Conservation (phyloP, 306 rosid species). For the Medicago ruthenica region DNA sequence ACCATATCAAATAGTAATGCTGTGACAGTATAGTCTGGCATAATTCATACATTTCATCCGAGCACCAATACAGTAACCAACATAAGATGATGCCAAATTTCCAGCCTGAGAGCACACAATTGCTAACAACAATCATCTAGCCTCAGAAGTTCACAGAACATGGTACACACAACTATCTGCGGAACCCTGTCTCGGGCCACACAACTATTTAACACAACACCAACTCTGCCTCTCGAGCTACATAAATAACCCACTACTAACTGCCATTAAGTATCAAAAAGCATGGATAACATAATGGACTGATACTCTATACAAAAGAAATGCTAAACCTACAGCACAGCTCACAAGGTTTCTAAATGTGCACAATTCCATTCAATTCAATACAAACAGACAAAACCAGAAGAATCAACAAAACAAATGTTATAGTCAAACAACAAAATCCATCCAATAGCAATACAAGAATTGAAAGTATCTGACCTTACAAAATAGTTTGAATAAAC, state of each 20-base stretch:
- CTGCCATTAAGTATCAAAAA: neutral
- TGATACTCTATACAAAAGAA: neutral
- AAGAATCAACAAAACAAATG: neutral
- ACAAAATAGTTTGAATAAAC: neutral
- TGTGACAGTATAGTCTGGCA: neutral
- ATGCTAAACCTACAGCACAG: slow-evolving; percentile 1
- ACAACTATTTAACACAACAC: neutral
- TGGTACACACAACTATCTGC: slow-evolving; percentile 3
- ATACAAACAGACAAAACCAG: neutral
- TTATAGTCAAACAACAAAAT: neutral
- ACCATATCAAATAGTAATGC: slow-evolving; percentile 17
- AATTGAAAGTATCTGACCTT: neutral
- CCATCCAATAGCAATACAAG: neutral
- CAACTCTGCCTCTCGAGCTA: neutral
- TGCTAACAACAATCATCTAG: slow-evolving; percentile 6
- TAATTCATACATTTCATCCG: slow-evolving; percentile 6
- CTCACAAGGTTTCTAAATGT: neutral
- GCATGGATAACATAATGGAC: neutral
- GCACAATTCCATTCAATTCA: neutral
- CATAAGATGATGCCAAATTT: slow-evolving; percentile 17
- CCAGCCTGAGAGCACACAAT: slow-evolving; percentile 25
- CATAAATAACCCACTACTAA: slow-evolving; percentile 1
- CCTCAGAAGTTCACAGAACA: slow-evolving; percentile 22
- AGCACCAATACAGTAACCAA: neutral
- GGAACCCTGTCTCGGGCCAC: neutral